Base-by-base conservation (phyloP, 306 rosid species). In the Sesbania bispinosa region DNA sequence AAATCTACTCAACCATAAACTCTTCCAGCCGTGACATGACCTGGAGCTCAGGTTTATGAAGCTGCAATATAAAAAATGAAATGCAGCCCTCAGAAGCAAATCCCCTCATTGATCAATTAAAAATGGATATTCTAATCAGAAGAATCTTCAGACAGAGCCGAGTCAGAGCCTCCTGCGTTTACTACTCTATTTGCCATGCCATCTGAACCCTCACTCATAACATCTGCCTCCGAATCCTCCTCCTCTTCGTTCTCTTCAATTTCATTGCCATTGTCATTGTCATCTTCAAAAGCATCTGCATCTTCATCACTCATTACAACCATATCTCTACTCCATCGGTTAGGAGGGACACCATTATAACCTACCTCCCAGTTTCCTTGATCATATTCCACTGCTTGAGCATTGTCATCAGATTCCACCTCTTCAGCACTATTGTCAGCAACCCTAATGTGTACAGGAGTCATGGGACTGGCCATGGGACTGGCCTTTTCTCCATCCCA, bases 281-380 rank as follows among this genome's bases (percentile, higher is more conserved):
- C 92, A 55, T 89, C 96, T 76, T 94, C 97, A 67, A 83, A 95
- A 62, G 85, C 90, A 73, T 87, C 96, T 69, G 57, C 76, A 16
- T 94, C 94, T 16, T 89, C 97, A 38, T 95, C 97, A 63, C 99
- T 95, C 20, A 45, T 83, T 63, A 78, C 90, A 74, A 74, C 75
- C 62, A 80, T 21, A 69, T 57, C 89, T 59, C 84, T 51, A 45
- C 74, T 73, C 99, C 99, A 95, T 61, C 89, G 80, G 53, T 78
- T 72, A 53, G 93, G 71, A 35, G 96, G 77, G 32, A 19, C 62
- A 36, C 93, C 85, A 24, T 84, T 83, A 39, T 77, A 91, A 5
- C 96, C 90, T 20, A 83, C 61, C 74, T 88, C 97, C 99, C 97
- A 95, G 71, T 87, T 88, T 57, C 91, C 93, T 73, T 81, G 93